Conservation (phyloP, 2,329 filamentous ascomycete genomes). For the Ambrosiella cleistominuta region DNA sequence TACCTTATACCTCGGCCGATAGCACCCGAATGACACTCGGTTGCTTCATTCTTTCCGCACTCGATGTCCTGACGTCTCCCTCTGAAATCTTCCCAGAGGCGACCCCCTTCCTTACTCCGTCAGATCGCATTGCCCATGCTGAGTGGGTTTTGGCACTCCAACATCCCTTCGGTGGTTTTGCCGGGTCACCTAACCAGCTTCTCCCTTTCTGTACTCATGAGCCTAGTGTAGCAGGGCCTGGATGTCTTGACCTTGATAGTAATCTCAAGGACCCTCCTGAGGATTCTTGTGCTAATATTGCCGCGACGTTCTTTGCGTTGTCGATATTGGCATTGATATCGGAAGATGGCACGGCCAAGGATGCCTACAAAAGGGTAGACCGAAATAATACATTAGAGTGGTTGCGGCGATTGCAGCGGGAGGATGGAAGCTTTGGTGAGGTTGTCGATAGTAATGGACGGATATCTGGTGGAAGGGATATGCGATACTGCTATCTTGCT, state of each 20-base stretch:
- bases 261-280: neutral
- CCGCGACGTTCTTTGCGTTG: slow-evolving; percentile 79
- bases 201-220: slow-evolving; percentile 19
- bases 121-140: slow-evolving; percentile 30
- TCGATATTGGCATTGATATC: slow-evolving; percentile 42
- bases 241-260: neutral
- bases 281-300: slow-evolving; percentile 43
- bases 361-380: slow-evolving; percentile 45
- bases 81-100: slow-evolving; percentile 21
- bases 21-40: slow-evolving; percentile 78
- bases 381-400: slow-evolving; percentile 52
- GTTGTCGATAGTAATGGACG: slow-evolving; percentile 40
- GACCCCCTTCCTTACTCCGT: slow-evolving; percentile 30
- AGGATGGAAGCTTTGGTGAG: slow-evolving; percentile 85
- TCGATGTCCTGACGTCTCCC: slow-evolving; percentile 60
- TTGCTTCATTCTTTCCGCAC: slow-evolving; percentile 73
- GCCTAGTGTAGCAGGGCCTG: slow-evolving; percentile 7
- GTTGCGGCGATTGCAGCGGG: slow-evolving; percentile 58
- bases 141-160: slow-evolving; percentile 78
- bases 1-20: slow-evolving; percentile 73
- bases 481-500: slow-evolving; percentile 76
- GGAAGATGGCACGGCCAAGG: slow-evolving; percentile 25
- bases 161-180: slow-evolving; percentile 73
- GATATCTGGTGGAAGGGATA: slow-evolving; percentile 65
- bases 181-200: slow-evolving; percentile 58